phyloP scores from a whole-genome alignment of 768 basidiomycete species.

The Rossbeevera mucosa region DNA sequence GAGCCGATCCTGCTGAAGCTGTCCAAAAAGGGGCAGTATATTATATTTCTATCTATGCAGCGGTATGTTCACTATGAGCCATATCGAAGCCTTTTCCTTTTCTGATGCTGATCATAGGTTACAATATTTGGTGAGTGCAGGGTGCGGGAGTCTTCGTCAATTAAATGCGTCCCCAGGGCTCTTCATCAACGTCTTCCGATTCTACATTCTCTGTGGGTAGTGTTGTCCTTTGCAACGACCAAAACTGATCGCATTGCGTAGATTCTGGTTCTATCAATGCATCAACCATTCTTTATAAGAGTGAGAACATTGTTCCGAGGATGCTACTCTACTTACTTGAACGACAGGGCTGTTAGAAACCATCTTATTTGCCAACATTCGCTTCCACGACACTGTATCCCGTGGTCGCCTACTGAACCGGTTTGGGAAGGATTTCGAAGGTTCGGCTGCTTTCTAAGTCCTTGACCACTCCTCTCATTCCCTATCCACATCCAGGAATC shows the following conservation, averaged over 20 bases:
- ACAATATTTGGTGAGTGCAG: constrained; percentile 31
- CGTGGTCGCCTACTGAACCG: constrained; percentile 80
- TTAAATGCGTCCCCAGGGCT: constrained; percentile 38
- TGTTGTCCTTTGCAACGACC: neutral
- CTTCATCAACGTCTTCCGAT: constrained; percentile 56
- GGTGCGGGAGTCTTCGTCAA: neutral
- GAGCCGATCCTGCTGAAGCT: constrained; percentile 38
- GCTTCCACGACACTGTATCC: constrained; percentile 91
- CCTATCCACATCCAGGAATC: constrained; percentile 45
- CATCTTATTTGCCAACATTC: constrained; percentile 81
- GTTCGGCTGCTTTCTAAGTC: constrained; percentile 14
- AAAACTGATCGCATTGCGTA: constrained; percentile 15
- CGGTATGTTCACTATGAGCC: constrained; percentile 33
- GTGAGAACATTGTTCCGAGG: constrained; percentile 28
- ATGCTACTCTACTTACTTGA: constrained; percentile 11
- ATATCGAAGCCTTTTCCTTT: constrained; percentile 2
- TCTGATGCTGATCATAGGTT: constrained; percentile 31
- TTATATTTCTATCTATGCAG: constrained; percentile 60
- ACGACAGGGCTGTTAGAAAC: constrained; percentile 57
- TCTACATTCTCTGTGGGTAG: constrained; percentile 65
- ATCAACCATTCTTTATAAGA: constrained; percentile 70
- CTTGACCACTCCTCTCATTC: constrained; percentile 7
- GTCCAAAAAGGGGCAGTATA: constrained; percentile 40
- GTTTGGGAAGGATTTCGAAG: constrained; percentile 90
- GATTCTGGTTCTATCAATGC: constrained; percentile 81